Evolutionary conservation across 1,284 basidiomycete species (phyloP).

Genomic region (Wallemia mellicola): DNA sequence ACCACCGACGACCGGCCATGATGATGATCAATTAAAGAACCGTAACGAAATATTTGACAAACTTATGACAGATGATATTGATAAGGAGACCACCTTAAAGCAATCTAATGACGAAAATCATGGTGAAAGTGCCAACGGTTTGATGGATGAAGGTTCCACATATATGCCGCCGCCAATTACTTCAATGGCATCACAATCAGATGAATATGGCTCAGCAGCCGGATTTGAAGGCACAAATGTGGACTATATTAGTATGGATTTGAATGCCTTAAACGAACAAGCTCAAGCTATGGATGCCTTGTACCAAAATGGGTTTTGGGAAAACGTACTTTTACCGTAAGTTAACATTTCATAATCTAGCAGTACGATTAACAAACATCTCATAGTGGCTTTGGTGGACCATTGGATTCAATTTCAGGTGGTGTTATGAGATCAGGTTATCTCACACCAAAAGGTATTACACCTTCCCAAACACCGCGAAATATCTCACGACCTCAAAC

Average conservation of each 20-base stretch:
- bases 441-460: neutral
- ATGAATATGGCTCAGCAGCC: neutral
- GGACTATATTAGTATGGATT: neutral
- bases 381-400: neutral
- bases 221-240: neutral
- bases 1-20: neutral
- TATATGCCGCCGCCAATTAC: neutral
- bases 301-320: constrained; percentile 1
- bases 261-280: neutral
- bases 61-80: neutral
- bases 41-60: neutral
- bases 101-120: no score
- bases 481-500: neutral
- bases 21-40: neutral
- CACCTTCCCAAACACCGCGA: neutral
- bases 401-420: neutral
- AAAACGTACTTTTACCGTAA: neutral
- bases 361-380: neutral
- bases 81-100: neutral
- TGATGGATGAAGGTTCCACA: neutral
- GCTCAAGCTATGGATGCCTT: neutral
- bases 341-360: neutral
- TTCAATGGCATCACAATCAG: neutral
- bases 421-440: neutral
- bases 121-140: neutral